Percentiles rank a stretch among this genome's conserved stretches.
phyloP scores from a whole-genome alignment of 345 rosid species.

The Aegle marmelos region DNA sequence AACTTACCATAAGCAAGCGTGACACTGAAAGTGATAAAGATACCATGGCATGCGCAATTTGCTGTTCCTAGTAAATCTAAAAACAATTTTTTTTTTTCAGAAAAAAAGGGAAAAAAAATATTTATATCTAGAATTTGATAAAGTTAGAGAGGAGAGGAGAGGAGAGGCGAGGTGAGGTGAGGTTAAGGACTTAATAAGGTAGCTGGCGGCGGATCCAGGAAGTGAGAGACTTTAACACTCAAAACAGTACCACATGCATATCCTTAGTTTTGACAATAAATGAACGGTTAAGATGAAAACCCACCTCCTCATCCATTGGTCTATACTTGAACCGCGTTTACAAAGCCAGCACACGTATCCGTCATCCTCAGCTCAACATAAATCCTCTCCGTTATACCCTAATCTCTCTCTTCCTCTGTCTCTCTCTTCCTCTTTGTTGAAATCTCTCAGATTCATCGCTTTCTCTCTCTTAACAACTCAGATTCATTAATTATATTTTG shows the following conservation, averaged over 20 bases:
- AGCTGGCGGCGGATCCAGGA: constrained; percentile 33
- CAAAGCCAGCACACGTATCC: constrained; percentile 18
- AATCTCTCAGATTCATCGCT: constrained; percentile 11
- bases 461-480: constrained; percentile 3
- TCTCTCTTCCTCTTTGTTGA: too few species aligned
- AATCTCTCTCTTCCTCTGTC: constrained; percentile 14
- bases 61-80: background rate
- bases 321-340: constrained; percentile 29
- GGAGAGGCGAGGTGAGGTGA: background rate
- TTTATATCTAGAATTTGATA: too few species aligned
- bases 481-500: constrained; percentile 20
- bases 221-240: background rate
- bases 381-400: constrained; percentile 25
- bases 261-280: background rate
- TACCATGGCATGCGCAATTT: background rate
- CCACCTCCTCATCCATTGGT: constrained; percentile 26
- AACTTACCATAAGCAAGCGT: background rate
- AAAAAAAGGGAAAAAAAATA: too few species aligned
- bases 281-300: constrained; percentile 29
- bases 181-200: background rate
- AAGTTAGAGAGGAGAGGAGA: too few species aligned
- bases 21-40: background rate
- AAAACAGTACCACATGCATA: constrained; percentile 12
- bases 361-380: constrained; percentile 1
- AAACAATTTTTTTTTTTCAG: background rate